phyloP scores from a whole-genome alignment of 257 asterid genomes.

The Marsdenia floribunda region DNA sequence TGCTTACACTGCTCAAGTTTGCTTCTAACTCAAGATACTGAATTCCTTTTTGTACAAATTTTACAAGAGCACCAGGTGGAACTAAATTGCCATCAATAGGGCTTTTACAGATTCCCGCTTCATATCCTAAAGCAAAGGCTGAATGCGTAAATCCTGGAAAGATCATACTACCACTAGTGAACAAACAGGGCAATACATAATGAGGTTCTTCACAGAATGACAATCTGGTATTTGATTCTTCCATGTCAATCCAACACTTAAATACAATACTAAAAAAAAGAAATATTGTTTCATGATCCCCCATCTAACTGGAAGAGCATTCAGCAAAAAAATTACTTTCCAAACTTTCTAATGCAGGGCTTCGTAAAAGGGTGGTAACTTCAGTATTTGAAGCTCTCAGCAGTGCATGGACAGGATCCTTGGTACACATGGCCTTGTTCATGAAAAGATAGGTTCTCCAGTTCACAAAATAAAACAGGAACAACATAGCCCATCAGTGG shows the following conservation, averaged over 20 bases:
- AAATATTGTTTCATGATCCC: neutral
- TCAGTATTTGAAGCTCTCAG: neutral
- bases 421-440: neutral
- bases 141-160: slow-evolving; percentile 84
- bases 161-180: slow-evolving; percentile 9
- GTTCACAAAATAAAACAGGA: neutral
- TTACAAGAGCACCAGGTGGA: slow-evolving; percentile 92
- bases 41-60: slow-evolving; percentile 85
- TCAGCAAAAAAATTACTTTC: neutral
- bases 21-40: slow-evolving; percentile 94
- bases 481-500: neutral
- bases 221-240: neutral
- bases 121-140: slow-evolving; percentile 84
- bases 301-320: too few species aligned
- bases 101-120: slow-evolving; percentile 77
- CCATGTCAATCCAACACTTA: neutral
- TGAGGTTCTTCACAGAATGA: neutral
- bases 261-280: neutral
- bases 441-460: neutral
- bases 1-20: slow-evolving; percentile 61
- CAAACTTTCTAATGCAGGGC: neutral
- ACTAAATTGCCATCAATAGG: slow-evolving; percentile 79
- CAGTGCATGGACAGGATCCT: neutral
- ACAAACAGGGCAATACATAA: neutral
- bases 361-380: neutral